These are phyloP conservation scores for Babesia bovis DNA, from an alignment of 169 alveolate genomes.

Conservation along the genomic window DNA sequence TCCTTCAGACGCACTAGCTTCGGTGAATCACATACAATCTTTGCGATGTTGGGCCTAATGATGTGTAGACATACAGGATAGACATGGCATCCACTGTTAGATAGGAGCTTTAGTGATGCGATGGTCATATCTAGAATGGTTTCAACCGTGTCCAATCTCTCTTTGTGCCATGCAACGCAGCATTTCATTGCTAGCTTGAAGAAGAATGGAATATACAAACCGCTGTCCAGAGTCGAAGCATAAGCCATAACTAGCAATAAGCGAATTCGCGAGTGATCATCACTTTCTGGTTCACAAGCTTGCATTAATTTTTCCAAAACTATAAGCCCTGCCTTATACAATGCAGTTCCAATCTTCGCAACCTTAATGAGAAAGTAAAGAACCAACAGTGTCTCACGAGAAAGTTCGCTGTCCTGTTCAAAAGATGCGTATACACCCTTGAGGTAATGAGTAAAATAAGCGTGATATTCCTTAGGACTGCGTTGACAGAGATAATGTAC, in stretches of 20 bases:
- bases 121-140: slow-evolving; percentile 31
- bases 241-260: slow-evolving; percentile 34
- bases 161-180: neutral
- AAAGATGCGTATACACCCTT: slow-evolving; percentile 20
- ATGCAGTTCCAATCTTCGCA: slow-evolving; percentile 24
- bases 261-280: neutral
- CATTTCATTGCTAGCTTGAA: slow-evolving; percentile 28
- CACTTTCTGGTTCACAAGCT: neutral
- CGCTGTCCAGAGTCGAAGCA: slow-evolving; percentile 42
- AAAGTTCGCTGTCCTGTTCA: slow-evolving; percentile 25
- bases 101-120: slow-evolving; percentile 38
- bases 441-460: slow-evolving; percentile 20
- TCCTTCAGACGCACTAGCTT: slow-evolving; percentile 24
- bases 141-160: slow-evolving; percentile 5
- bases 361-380: slow-evolving; percentile 43
- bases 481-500: slow-evolving; percentile 37
- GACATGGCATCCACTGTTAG: slow-evolving; percentile 29
- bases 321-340: slow-evolving; percentile 30
- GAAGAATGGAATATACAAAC: slow-evolving; percentile 60
- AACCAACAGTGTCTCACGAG: slow-evolving; percentile 27
- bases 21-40: neutral
- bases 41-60: slow-evolving; percentile 46
- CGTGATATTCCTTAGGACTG: slow-evolving; percentile 44
- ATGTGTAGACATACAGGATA: slow-evolving; percentile 42
- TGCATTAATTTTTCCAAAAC: slow-evolving; percentile 23